phyloP scores from a whole-genome alignment of 345 rosid genomes.

The Sapria himalayana region DNA sequence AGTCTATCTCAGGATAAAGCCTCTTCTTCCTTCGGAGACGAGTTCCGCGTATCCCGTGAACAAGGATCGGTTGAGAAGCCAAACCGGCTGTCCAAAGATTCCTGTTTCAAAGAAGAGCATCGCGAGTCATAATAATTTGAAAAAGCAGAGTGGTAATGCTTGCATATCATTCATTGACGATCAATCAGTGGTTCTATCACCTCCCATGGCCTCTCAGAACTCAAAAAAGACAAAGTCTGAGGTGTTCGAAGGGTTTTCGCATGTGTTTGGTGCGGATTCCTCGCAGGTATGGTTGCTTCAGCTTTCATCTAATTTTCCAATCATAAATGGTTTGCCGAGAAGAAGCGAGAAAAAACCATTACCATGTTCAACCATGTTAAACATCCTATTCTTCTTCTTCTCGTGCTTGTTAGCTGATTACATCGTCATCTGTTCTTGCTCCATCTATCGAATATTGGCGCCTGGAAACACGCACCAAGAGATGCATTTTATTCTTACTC shows the following conservation, averaged over 20 bases:
- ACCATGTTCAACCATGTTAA: too few relatives aligned
- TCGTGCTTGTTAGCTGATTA: too few relatives aligned
- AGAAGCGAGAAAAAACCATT: too few relatives aligned
- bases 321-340: too few relatives aligned
- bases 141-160: conserved; percentile 17
- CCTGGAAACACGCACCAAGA: too few relatives aligned
- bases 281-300: conserved; percentile 32
- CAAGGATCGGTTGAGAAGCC: conserved; percentile 12
- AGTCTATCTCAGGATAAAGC: conserved; percentile 49
- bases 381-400: too few relatives aligned
- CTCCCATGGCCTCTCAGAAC: conserved; percentile 36
- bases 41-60: conserved; percentile 6
- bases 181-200: conserved; percentile 41
- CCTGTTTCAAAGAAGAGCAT: conserved; percentile 20
- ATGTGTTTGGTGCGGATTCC: conserved; percentile 43
- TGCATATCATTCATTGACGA: conserved; percentile 29
- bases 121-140: conserved; percentile 10
- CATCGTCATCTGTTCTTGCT: too few relatives aligned
- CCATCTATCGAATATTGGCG: too few relatives aligned
- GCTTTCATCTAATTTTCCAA: background rate
- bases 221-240: conserved; percentile 55
- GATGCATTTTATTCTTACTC: too few relatives aligned
- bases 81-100: conserved; percentile 46
- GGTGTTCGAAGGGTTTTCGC: conserved; percentile 65
- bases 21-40: conserved; percentile 10